Conservation (phyloP, 2,329 filamentous ascomycete genomes). For the Claviceps arundinis region DNA sequence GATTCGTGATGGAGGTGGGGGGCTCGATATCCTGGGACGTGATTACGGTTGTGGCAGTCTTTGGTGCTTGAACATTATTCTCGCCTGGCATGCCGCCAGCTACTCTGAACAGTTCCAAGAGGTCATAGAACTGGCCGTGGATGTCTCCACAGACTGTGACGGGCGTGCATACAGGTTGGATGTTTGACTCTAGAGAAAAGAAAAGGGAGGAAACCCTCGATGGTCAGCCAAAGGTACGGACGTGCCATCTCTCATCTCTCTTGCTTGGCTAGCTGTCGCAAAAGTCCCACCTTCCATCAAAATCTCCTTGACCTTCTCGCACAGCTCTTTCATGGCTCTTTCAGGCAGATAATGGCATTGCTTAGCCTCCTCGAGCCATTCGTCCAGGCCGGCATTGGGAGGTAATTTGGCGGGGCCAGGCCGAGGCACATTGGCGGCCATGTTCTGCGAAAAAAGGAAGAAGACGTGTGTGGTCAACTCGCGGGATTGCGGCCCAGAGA, state of each 20-base stretch:
- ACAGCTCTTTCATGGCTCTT: conserved; percentile 94
- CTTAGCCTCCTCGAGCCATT: conserved; percentile 95
- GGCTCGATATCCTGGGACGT: conserved; percentile 87
- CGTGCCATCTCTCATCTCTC: neutral
- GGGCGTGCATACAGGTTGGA: conserved; percentile 91
- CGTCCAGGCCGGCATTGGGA: conserved; percentile 74
- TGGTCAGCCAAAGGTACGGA: neutral
- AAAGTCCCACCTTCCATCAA: conserved; percentile 74
- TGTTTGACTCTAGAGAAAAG: conserved; percentile 68
- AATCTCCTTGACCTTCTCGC: conserved; percentile 97
- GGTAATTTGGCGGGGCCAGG: conserved; percentile 80
- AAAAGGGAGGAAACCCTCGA: neutral
- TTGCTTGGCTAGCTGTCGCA: neutral
- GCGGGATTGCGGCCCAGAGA: conserved; percentile 10
- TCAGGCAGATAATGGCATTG: conserved; percentile 96
- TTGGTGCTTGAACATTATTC: conserved; percentile 52
- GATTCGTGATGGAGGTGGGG: conserved; percentile 75
- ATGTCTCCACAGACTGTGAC: conserved; percentile 98
- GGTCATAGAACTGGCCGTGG: conserved; percentile 96
- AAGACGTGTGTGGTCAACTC: conserved; percentile 6
- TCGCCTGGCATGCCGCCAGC: conserved; percentile 94
- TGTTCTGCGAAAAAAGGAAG: conserved; percentile 12
- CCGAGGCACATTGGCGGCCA: conserved; percentile 54
- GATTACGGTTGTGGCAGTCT: conserved; percentile 60
- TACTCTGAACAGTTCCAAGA: conserved; percentile 91